phyloP scores from a whole-genome alignment of 140 eudicot genomes.

The Cichorium intybus region DNA sequence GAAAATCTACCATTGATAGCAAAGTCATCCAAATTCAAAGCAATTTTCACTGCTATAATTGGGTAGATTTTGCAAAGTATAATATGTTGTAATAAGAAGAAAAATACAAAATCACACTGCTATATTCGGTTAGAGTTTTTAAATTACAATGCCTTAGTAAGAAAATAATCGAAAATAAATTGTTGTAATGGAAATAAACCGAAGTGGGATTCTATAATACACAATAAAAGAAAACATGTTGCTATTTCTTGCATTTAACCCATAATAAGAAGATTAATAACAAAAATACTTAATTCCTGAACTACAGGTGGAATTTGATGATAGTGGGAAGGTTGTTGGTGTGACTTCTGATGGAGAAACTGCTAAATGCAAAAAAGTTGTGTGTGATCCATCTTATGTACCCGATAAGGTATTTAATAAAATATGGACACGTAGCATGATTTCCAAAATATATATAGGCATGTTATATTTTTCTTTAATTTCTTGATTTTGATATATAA shows the following conservation, averaged over 20 bases:
- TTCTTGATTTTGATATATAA: constrained; percentile 2
- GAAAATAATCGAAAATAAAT: too few relatives aligned
- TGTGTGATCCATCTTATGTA: constrained; percentile 85
- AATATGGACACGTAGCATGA: background rate
- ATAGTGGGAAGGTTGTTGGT: constrained; percentile 67
- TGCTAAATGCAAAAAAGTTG: constrained; percentile 94
- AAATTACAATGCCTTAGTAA: too few relatives aligned
- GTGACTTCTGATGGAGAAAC: constrained; percentile 97
- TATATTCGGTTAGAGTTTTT: too few relatives aligned
- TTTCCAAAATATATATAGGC: background rate
- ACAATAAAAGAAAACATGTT: constrained; percentile 1
- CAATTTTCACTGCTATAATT: background rate
- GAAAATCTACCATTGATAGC: background rate
- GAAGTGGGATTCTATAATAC: too few relatives aligned
- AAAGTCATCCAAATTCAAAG: background rate
- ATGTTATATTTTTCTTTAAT: background rate
- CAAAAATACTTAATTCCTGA: constrained; percentile 5
- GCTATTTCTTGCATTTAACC: background rate
- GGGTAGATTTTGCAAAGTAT: too few relatives aligned
- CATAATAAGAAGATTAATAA: background rate
- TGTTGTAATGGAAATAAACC: too few relatives aligned
- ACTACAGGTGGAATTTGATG: constrained; percentile 77
- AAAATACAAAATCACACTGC: too few relatives aligned
- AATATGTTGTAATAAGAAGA: too few relatives aligned
- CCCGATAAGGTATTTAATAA: constrained; percentile 63